Percentiles rank a stretch among this genome's conserved stretches.
Evolutionary conservation across 2,329 filamentous ascomycete genomes (phyloP).

Genomic region (Claviceps sp.): DNA sequence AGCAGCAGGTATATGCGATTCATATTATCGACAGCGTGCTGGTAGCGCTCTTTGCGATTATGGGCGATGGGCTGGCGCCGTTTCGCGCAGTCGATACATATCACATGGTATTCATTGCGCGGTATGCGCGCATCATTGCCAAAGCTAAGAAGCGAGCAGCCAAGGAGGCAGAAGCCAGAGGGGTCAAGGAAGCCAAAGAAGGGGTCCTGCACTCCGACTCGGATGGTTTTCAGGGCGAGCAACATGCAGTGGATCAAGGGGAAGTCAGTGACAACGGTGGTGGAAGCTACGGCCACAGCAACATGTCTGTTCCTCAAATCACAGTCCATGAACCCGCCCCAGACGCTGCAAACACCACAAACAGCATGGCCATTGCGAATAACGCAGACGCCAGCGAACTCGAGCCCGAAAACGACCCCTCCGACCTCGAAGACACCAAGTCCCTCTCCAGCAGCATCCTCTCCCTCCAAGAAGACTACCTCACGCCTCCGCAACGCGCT

Average conservation of each 20-base stretch:
- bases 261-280: slow-evolving; percentile 8
- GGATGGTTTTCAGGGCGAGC: too few species aligned
- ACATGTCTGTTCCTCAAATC: background rate
- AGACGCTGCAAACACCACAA: background rate
- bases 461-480: slow-evolving; percentile 43
- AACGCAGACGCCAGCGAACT: background rate
- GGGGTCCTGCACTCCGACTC: too few species aligned
- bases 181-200: too few species aligned
- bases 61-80: slow-evolving; percentile 57
- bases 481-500: slow-evolving; percentile 52
- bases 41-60: slow-evolving; percentile 56
- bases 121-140: slow-evolving; percentile 35
- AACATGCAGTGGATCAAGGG: background rate
- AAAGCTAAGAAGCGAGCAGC: slow-evolving; percentile 28
- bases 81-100: slow-evolving; percentile 75
- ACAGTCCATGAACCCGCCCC: background rate
- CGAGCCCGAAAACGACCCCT: background rate
- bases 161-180: background rate
- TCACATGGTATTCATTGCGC: slow-evolving; percentile 72
- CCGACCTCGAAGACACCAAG: slow-evolving; percentile 23
- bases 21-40: slow-evolving; percentile 59
- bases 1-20: slow-evolving; percentile 54
- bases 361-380: background rate
- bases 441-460: slow-evolving; percentile 18
- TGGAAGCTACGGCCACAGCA: background rate